Percentiles rank a stretch among this genome's conserved stretches.
phyloP scores from a whole-genome alignment of 2,329 filamentous ascomycete genomes.

The Aspergillus fumigatus region DNA sequence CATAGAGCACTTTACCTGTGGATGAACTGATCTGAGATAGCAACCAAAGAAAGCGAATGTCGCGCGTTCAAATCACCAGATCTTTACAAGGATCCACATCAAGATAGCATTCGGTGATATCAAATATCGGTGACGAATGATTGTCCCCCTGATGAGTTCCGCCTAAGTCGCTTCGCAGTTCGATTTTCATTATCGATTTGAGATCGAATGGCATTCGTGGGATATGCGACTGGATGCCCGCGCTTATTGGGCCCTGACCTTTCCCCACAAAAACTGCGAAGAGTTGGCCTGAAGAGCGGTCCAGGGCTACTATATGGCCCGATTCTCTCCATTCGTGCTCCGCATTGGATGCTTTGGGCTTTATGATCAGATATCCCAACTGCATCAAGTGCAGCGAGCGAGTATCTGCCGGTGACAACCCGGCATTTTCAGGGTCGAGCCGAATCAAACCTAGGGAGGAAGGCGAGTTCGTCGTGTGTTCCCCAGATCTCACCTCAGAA shows the following conservation, averaged over 20 bases:
- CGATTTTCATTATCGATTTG: slow-evolving; percentile 7
- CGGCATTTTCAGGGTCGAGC: slow-evolving; percentile 19
- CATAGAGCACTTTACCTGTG: neutral
- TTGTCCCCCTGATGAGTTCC: neutral
- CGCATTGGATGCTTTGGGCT: slow-evolving; percentile 5
- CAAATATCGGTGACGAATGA: slow-evolving; percentile 1
- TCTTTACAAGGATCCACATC: slow-evolving; percentile 24
- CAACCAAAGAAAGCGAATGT: neutral
- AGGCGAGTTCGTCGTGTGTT: slow-evolving; percentile 12
- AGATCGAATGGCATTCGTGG: slow-evolving; percentile 4
- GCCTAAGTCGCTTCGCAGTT: neutral
- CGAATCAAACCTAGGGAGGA: slow-evolving; percentile 30
- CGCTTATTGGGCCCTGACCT: slow-evolving; percentile 8
- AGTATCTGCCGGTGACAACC: slow-evolving; percentile 15
- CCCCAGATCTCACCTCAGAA: slow-evolving; percentile 7
- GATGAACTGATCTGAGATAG: neutral
- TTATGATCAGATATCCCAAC: slow-evolving; percentile 31
- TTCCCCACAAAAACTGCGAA: slow-evolving; percentile 29
- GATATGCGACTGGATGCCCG: slow-evolving; percentile 1
- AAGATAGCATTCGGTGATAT: slow-evolving; percentile 16
- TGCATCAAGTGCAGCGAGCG: slow-evolving; percentile 32
- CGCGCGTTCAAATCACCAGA: slow-evolving; percentile 7
- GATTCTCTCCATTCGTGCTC: slow-evolving; percentile 25
- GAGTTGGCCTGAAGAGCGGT: slow-evolving; percentile 27
- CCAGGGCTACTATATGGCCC: slow-evolving; percentile 35